Percentiles rank a stretch among this genome's conserved stretches.
Evolutionary conservation across 2,329 filamentous ascomycete genomes (phyloP).

Genomic region (Lasiodiplodia citricola): DNA sequence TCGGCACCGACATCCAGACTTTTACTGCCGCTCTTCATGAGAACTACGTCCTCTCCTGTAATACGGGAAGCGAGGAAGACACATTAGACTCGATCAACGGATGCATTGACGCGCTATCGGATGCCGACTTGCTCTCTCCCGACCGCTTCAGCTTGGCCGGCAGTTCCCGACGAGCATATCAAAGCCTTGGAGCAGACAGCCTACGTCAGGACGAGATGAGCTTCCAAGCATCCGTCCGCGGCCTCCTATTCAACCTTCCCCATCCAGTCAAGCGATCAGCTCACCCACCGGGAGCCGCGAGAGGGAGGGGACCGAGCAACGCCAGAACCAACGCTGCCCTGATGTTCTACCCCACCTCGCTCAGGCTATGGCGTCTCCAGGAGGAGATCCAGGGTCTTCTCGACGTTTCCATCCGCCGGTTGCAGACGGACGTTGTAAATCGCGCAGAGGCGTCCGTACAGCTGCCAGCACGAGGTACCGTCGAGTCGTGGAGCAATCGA

Average conservation of each 20-base stretch:
- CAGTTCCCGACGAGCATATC: constrained; percentile 52
- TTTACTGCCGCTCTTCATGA: constrained; percentile 92
- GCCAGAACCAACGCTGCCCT: constrained; percentile 70
- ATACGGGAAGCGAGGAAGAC: constrained; percentile 60
- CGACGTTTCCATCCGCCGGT: constrained; percentile 69
- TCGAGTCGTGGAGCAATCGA: constrained; percentile 44
- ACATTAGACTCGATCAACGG: constrained; percentile 79
- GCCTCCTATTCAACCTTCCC: constrained; percentile 83
- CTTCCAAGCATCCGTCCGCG: constrained; percentile 88
- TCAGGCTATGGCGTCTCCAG: constrained; percentile 81
- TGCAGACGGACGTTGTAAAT: constrained; percentile 49
- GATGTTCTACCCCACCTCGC: constrained; percentile 89
- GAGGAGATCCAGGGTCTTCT: constrained; percentile 81
- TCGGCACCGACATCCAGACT: constrained; percentile 87
- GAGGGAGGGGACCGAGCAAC: constrained; percentile 29
- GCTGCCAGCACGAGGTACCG: constrained; percentile 31
- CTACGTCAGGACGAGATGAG: constrained; percentile 92
- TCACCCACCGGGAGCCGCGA: constrained; percentile 34
- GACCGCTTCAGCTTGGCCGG: constrained; percentile 71
- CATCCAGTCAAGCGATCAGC: constrained; percentile 74
- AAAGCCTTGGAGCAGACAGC: constrained; percentile 67
- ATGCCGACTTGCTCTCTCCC: constrained; percentile 82
- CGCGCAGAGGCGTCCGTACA: constrained; percentile 31
- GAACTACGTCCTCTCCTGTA: constrained; percentile 88
- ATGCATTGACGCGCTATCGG: constrained; percentile 87